phyloP scores from a whole-genome alignment of 2,329 filamentous ascomycete species.

The Botrytis porri region DNA sequence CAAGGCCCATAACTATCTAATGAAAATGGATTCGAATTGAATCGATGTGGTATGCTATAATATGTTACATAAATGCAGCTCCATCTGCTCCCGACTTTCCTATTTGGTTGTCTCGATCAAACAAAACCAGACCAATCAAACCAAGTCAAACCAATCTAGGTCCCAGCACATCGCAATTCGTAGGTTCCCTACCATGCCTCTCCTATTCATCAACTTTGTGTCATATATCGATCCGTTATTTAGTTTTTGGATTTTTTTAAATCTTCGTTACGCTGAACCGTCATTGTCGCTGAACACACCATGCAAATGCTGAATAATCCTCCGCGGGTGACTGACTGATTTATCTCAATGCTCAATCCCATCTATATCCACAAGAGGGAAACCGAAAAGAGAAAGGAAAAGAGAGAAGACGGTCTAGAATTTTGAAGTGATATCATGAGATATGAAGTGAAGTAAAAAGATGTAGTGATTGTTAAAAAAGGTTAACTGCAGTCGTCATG shows the following conservation, averaged over 20 bases:
- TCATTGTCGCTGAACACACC: neutral
- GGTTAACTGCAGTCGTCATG: neutral
- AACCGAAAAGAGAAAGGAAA: neutral
- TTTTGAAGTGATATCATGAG: neutral
- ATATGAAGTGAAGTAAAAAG: neutral
- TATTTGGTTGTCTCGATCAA: neutral
- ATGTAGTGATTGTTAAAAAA: neutral
- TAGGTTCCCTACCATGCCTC: neutral
- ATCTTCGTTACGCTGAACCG: neutral
- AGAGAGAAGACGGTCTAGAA: neutral
- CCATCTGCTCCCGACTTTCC: neutral
- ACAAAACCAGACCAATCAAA: too few relatives aligned
- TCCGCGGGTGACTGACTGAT: neutral
- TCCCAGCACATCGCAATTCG: neutral
- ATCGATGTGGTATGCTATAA: neutral
- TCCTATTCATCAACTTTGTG: neutral
- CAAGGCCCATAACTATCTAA: neutral
- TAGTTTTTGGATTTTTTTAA: neutral
- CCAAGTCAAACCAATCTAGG: neutral
- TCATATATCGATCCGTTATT: neutral
- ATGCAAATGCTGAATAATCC: neutral
- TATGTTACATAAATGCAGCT: conserved; percentile 14
- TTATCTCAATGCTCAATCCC: conserved; percentile 7
- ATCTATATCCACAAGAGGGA: conserved; percentile 6
- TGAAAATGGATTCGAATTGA: neutral